Percentiles rank a stretch among this genome's conserved stretches.
These are phyloP conservation scores for Scytalidium lignicola DNA, from an alignment of 2,329 filamentous ascomycete species.

Conservation along the genomic window DNA sequence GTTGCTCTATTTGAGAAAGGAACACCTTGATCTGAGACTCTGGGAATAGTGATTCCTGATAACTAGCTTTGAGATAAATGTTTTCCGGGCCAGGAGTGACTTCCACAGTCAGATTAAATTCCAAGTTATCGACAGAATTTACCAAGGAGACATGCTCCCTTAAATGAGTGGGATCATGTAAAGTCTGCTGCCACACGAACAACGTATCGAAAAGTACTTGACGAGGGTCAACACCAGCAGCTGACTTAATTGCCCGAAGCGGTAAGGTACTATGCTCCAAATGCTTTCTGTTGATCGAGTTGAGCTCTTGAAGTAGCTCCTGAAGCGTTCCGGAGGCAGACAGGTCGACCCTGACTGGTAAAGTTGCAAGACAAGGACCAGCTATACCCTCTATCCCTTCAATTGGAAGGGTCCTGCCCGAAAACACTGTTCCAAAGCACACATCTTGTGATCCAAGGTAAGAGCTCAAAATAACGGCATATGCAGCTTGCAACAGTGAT, in stretches of 20 bases:
- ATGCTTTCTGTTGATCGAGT: conserved; percentile 59
- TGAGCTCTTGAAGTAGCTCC: conserved; percentile 60
- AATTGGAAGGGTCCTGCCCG: conserved; percentile 72
- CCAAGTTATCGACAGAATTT: conserved; percentile 64
- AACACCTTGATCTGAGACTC: conserved; percentile 50
- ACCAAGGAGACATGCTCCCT: conserved; percentile 44
- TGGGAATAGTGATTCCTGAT: conserved; percentile 48
- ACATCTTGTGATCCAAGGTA: conserved; percentile 63
- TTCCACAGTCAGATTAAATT: conserved; percentile 73
- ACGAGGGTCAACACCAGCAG: conserved; percentile 47
- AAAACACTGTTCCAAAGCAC: conserved; percentile 73
- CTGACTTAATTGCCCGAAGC: conserved; percentile 63
- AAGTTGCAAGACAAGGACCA: conserved; percentile 73
- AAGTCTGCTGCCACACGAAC: conserved; percentile 79
- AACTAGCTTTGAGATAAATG: conserved; percentile 50
- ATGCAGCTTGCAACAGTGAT: conserved; percentile 69
- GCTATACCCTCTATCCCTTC: conserved; percentile 65
- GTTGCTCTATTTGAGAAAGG: conserved; percentile 53
- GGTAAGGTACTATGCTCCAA: conserved; percentile 60
- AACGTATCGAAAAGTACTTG: conserved; percentile 68
- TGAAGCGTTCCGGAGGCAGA: conserved; percentile 42
- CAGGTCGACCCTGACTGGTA: conserved; percentile 66
- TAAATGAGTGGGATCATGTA: conserved; percentile 34
- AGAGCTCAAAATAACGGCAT: conserved; percentile 59
- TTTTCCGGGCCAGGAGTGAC: conserved; percentile 54